Base-by-base conservation (phyloP, 495 filamentous ascomycete species). In the Amniculicola lignicola region DNA sequence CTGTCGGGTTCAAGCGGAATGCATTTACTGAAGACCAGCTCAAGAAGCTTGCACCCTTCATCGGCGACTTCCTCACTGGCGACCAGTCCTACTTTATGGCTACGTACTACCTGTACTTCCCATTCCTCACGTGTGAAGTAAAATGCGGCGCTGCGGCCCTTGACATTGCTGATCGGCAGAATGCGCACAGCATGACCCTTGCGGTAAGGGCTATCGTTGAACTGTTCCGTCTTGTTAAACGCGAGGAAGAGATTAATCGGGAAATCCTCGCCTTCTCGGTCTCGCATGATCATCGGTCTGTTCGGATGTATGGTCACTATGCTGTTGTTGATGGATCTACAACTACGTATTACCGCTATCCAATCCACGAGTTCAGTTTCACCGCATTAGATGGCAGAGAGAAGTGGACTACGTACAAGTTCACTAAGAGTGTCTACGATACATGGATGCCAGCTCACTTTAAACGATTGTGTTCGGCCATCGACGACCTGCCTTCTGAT, bases 201-300 rank as follows among this genome's bases (percentile, higher is more conserved):
- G 65, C 64, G 10, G 48, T 68, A 21, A 55, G 62, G 22, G 69
- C 35, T 36, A 39, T 75, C 19, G 61, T 71, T 16, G 67, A 74
- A 45, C 68, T 77, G 29, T 40, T 40, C 37, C 7, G 19, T 9
- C 37, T 40, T 10, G 37, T 40, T 10, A 18, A 18, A 9, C 37
- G 37, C 7, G 37, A 40, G 37, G 19, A 40, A 6, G 37, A 40
- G 16, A 9, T 40, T 6, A 9, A 40, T 19, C 37, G 37, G 16
- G 37, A 40, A 18, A 19, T 40, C 19, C 6, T 10, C 19, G 65
- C 67, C 29, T 79, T 79, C 68, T 78, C 73, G 1, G 64, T 80
- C 52, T 78, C 73, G 21, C 71, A 78, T 61, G 63, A 79, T 57
- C 47, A 73, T 35, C 23, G 46, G 15, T 54, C 54, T 3, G 69